These are phyloP conservation scores for Pyrenochaeta sp. DNA, from an alignment of 2,329 filamentous ascomycete genomes.

Conservation along the genomic window DNA sequence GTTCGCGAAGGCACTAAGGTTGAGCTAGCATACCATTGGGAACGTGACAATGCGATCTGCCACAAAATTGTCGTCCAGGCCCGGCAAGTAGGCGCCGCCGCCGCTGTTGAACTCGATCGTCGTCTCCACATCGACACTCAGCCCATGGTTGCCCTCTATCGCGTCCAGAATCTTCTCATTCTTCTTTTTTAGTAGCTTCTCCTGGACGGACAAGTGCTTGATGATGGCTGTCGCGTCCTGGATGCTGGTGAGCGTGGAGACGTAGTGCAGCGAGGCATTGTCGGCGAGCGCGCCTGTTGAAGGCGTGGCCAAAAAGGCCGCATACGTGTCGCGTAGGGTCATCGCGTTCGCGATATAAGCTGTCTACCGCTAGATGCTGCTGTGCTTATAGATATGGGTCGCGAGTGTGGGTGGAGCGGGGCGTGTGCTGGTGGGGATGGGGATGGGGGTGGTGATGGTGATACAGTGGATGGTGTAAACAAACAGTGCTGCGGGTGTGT, in stretches of 20 bases:
- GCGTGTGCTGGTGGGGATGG: constrained; percentile 11
- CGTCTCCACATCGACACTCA: constrained; percentile 83
- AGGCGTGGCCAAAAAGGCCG: constrained; percentile 56
- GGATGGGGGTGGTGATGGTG: constrained; percentile 10
- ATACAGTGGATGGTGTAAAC: constrained; percentile 19
- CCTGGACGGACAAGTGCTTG: constrained; percentile 78
- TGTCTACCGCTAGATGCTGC: constrained; percentile 18
- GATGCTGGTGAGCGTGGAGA: constrained; percentile 83
- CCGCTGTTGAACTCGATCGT: constrained; percentile 81
- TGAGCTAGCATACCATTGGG: constrained; percentile 69
- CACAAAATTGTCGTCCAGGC: constrained; percentile 93
- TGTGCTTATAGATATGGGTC: constrained; percentile 17
- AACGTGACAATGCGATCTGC: constrained; percentile 81
- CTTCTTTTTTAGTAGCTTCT: constrained; percentile 82
- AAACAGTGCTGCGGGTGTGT: constrained; percentile 13
- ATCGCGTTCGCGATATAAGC: constrained; percentile 22
- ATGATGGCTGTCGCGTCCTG: constrained; percentile 77
- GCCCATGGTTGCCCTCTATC: constrained; percentile 73
- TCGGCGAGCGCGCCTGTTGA: constrained; percentile 54
- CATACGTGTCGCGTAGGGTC: constrained; percentile 53
- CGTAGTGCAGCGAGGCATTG: constrained; percentile 72
- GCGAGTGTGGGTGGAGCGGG: constrained; percentile 13
- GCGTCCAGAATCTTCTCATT: constrained; percentile 77
- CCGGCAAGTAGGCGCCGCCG: constrained; percentile 87
- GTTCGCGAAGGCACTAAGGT: not conserved